phyloP scores from a whole-genome alignment of 257 asterid species.

The Fraxinus pennsylvanica region DNA sequence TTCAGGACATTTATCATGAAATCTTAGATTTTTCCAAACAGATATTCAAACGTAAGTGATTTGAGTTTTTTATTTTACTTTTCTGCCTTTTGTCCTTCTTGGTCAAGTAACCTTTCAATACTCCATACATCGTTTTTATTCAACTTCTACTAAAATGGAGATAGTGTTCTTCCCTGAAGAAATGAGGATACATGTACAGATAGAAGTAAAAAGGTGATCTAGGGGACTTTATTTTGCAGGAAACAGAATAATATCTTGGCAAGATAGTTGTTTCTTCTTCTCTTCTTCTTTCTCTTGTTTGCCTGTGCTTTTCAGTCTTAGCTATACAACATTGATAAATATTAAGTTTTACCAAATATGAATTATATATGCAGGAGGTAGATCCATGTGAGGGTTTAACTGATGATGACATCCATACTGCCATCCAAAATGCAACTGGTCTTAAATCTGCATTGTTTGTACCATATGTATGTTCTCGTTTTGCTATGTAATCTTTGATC shows the following conservation, averaged over 20 bases:
- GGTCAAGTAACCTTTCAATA: not conserved
- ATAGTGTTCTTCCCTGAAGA: not conserved
- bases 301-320: not conserved
- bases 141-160: not conserved
- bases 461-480: conserved; percentile 44
- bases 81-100: not conserved
- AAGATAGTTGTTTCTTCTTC: not conserved
- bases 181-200: not conserved
- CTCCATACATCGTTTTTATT: not conserved
- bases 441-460: conserved; percentile 56
- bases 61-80: not conserved
- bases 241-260: not conserved
- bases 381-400: conserved; percentile 63
- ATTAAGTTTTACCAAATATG: not conserved
- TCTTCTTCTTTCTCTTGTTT: not conserved
- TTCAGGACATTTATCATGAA: conserved; percentile 4
- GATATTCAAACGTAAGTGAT: not conserved
- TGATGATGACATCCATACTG: conserved; percentile 57
- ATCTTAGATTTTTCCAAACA: not conserved
- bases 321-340: not conserved
- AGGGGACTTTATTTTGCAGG: not conserved
- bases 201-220: not conserved
- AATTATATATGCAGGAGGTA: conserved; percentile 43
- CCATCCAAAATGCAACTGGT: conserved; percentile 66
- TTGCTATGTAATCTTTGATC: not conserved